Percentiles rank a stretch among this genome's conserved stretches.
Conservation (phyloP, 2,329 filamentous ascomycete species). For the Talaromyces sp. region DNA sequence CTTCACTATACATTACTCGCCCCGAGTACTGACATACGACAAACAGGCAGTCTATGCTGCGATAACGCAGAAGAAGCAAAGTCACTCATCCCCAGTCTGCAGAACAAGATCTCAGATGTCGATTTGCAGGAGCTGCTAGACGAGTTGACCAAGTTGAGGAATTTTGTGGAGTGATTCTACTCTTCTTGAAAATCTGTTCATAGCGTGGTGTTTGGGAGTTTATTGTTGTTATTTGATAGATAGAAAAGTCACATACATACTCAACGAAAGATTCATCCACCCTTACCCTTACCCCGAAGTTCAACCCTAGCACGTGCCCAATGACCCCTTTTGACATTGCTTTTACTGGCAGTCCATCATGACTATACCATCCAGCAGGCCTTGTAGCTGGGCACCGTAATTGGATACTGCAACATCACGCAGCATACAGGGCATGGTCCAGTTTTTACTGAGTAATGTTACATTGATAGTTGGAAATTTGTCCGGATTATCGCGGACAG, state of each 20-base stretch:
- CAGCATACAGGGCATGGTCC: not conserved
- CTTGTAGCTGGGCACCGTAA: not conserved
- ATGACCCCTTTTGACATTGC: too few relatives aligned
- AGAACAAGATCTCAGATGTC: constrained; percentile 86
- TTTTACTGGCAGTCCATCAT: too few relatives aligned
- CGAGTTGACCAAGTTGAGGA: constrained; percentile 79
- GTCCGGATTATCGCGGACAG: not conserved
- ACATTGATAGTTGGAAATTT: not conserved
- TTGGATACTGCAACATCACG: not conserved
- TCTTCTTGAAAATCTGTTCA: not conserved
- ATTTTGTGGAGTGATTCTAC: constrained; percentile 41
- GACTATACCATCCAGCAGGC: too few relatives aligned
- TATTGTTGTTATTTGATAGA: not conserved
- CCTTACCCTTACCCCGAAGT: not conserved
- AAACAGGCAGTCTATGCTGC: constrained; percentile 81
- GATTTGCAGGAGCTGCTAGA: constrained; percentile 84
- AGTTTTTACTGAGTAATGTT: not conserved
- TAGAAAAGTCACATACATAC: not conserved
- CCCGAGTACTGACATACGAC: not conserved
- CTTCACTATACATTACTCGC: constrained; percentile 2
- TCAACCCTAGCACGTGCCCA: too few relatives aligned
- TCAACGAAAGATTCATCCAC: not conserved
- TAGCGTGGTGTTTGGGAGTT: constrained; percentile 34
- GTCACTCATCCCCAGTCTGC: constrained; percentile 84
- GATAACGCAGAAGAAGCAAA: constrained; percentile 94